A percentile compares a stretch with the other conserved stretches of the same genome.
Evolutionary conservation across 2,329 filamentous ascomycete genomes (phyloP).

Genomic region (Pyrenochaeta sp.): DNA sequence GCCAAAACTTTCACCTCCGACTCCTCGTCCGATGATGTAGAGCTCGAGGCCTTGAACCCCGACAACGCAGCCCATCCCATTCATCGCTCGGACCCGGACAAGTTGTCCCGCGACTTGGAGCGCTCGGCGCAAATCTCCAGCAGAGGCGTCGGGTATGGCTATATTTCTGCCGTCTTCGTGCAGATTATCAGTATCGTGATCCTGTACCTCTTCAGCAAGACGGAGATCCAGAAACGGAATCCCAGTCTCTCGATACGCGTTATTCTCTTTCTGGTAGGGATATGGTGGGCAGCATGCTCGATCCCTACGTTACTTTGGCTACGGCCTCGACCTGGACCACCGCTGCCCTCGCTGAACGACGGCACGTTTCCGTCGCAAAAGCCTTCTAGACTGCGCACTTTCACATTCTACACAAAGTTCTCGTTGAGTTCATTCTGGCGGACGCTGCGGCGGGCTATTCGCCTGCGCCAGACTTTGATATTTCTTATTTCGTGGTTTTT

Average conservation of each 20-base stretch:
- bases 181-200: conserved; percentile 80
- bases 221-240: conserved; percentile 63
- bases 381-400: conserved; percentile 27
- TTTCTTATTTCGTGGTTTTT: conserved; percentile 90
- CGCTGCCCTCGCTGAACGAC: conserved; percentile 57
- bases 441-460: conserved; percentile 74
- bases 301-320: conserved; percentile 86
- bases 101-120: conserved; percentile 70
- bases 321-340: conserved; percentile 83
- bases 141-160: conserved; percentile 88
- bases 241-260: conserved; percentile 82
- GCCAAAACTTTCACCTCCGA: conserved; percentile 15
- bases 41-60: conserved; percentile 37
- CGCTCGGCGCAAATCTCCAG: conserved; percentile 87
- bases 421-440: conserved; percentile 83
- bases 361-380: conserved; percentile 14
- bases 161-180: conserved; percentile 80
- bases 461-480: conserved; percentile 73
- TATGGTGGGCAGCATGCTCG: conserved; percentile 89
- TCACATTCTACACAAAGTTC: conserved; percentile 74
- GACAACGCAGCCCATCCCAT: conserved; percentile 3
- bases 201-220: conserved; percentile 62
- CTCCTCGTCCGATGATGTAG: conserved; percentile 28
- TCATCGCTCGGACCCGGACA: conserved; percentile 18
- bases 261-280: conserved; percentile 80